These are phyloP conservation scores for Arabis alpina DNA, from an alignment of 345 rosid genomes.

Conservation along the genomic window DNA sequence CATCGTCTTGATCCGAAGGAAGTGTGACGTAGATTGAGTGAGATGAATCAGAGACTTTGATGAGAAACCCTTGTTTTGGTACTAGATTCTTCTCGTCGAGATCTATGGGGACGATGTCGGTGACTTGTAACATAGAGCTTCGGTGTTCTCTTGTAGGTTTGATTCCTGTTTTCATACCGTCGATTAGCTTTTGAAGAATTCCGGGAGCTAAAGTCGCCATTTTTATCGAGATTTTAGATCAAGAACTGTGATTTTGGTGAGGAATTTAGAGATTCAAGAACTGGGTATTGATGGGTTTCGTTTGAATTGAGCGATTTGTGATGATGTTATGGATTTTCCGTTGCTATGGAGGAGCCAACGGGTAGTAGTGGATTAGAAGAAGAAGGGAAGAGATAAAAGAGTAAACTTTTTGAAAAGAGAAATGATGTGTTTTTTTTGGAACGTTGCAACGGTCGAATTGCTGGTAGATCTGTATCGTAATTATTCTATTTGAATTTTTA, in stretches of 20 bases:
- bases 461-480: conserved; percentile 17
- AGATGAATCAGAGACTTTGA: conserved; percentile 92
- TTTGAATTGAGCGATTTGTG: background rate
- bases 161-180: conserved; percentile 76
- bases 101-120: conserved; percentile 90
- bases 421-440: background rate
- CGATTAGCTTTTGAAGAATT: conserved; percentile 71
- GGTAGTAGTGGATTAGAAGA: conserved; percentile 18
- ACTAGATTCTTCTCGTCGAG: conserved; percentile 89
- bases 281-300: background rate
- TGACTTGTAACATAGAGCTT: conserved; percentile 86
- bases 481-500: background rate
- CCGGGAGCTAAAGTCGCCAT: conserved; percentile 91
- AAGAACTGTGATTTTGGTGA: conserved; percentile 10
- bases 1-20: conserved; percentile 80
- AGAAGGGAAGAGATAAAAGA: background rate
- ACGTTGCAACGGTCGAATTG: conserved; percentile 41
- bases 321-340: conserved; percentile 1
- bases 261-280: conserved; percentile 12
- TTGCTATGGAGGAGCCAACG: conserved; percentile 24
- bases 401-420: background rate
- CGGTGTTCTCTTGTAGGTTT: conserved; percentile 84
- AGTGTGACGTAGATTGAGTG: conserved; percentile 86
- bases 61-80: conserved; percentile 83
- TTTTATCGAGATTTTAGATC: background rate